Conservation (phyloP, 345 rosid genomes). For the Gossypium anomalum region DNA sequence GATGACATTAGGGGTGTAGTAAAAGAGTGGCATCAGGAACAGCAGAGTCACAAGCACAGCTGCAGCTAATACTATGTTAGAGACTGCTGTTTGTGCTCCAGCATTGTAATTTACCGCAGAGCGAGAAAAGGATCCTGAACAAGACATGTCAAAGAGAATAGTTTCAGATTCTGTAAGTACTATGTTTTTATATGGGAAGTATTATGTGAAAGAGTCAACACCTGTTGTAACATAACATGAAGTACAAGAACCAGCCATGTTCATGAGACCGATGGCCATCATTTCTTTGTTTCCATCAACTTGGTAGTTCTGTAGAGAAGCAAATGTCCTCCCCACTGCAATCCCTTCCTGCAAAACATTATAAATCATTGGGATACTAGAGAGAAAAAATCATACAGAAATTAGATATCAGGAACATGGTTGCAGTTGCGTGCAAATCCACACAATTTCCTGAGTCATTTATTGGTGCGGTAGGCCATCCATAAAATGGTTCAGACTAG, state of each 20-base stretch:
- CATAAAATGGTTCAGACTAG: not conserved
- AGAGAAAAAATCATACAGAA: not conserved
- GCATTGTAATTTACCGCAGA: slow-evolving; percentile 93
- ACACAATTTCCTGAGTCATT: not conserved
- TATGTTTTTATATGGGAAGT: not conserved
- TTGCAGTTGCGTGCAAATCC: not conserved
- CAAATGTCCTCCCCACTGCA: slow-evolving; percentile 98
- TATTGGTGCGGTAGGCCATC: not conserved
- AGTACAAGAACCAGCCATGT: slow-evolving; percentile 88
- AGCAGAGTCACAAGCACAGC: slow-evolving; percentile 85
- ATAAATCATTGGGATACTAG: not conserved
- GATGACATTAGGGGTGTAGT: slow-evolving; percentile 88
- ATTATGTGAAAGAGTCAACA: slow-evolving; percentile 1
- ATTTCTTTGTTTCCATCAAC: slow-evolving; percentile 98
- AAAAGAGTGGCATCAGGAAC: slow-evolving; percentile 89
- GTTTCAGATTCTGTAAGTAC: slow-evolving; percentile 6
- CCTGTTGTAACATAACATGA: slow-evolving; percentile 96
- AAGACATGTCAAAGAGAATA: not conserved
- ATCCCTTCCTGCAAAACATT: slow-evolving; percentile 74
- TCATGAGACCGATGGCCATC: slow-evolving; percentile 97
- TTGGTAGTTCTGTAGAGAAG: slow-evolving; percentile 75
- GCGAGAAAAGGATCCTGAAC: slow-evolving; percentile 85
- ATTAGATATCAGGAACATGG: not conserved
- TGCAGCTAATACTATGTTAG: slow-evolving; percentile 78
- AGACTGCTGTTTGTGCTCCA: slow-evolving; percentile 80